phyloP scores from a whole-genome alignment of 352 stramenopile species.

The Phytophthora sp. region DNA sequence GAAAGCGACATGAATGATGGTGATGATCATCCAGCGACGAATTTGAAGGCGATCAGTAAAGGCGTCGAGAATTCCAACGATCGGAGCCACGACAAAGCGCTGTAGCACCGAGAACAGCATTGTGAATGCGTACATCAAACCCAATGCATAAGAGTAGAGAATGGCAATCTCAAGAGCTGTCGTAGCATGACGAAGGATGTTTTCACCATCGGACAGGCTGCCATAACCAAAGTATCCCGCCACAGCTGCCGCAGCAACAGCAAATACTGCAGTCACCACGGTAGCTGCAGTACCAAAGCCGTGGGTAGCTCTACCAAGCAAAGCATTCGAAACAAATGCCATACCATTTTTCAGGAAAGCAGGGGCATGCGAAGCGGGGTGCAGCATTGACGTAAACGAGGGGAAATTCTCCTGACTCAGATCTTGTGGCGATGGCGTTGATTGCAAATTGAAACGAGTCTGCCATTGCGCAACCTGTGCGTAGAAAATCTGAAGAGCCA shows the following conservation, averaged over 20 bases:
- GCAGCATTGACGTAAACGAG: slow-evolving; percentile 65
- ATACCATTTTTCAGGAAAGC: slow-evolving; percentile 32
- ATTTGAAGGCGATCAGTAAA: slow-evolving; percentile 35
- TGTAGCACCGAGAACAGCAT: slow-evolving; percentile 45
- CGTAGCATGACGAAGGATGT: background rate
- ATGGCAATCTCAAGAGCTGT: slow-evolving; percentile 35
- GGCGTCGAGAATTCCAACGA: slow-evolving; percentile 32
- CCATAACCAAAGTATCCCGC: slow-evolving; percentile 24
- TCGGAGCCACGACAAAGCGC: slow-evolving; percentile 39
- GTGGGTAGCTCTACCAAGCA: slow-evolving; percentile 5
- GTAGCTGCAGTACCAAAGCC: slow-evolving; percentile 8
- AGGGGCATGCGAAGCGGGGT: slow-evolving; percentile 54
- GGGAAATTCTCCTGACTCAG: slow-evolving; percentile 47
- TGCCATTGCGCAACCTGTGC: slow-evolving; percentile 77
- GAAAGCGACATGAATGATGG: slow-evolving; percentile 42
- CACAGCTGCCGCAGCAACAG: slow-evolving; percentile 6
- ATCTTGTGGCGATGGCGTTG: slow-evolving; percentile 23
- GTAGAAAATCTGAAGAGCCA: slow-evolving; percentile 70
- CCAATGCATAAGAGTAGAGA: slow-evolving; percentile 64
- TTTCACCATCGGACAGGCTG: slow-evolving; percentile 2
- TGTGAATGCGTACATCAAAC: slow-evolving; percentile 55
- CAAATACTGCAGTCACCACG: slow-evolving; percentile 9
- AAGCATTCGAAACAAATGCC: slow-evolving; percentile 1
- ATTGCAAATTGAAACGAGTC: slow-evolving; percentile 57
- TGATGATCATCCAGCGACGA: slow-evolving; percentile 57